Base-by-base conservation (phyloP, 352 stramenopile species). In the Phytopythium oedochilum region DNA sequence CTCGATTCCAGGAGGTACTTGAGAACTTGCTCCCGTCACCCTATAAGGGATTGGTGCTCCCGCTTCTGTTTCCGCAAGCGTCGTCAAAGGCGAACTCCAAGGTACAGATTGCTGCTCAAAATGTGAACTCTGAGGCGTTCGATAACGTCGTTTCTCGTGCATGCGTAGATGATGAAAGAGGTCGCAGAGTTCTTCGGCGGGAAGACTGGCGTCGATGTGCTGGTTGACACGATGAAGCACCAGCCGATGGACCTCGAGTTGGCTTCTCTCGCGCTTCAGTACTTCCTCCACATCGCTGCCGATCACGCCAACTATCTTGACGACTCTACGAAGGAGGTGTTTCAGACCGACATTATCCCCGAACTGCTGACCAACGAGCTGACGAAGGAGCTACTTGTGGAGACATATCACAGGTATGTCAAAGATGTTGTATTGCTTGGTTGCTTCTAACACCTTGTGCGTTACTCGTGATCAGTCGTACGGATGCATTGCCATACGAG, bases 281-380 rank as follows among this genome's bases (percentile, higher is more conserved):
- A 92, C 54, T 94, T 89, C 52, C 64, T 94, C 5, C 83, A 93
- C 36, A 86, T 90, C 46, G 79, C 77, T 36, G 79, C 71, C 9
- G 66, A 84, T 43, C 78, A 90, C 49, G 53, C 61, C 2, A 46
- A 67, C 6, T 69, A 75, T 31, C 53, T 89, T 9, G 63, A 59
- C 39, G 66, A 74, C 8, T 40, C 44, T 17, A 66, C 70, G 9
- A 79, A 77, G 44, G 18, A 47, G 25, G 64, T 56, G 1, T 89
- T 92, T 43, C 61, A 86, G 22, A 49, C 72, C 36, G 61, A 77
- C 26, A 76, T 91, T 39, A 70, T 91, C 5, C 71, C 73, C 1
- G 70, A 77, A 34, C 61, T 94, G 35, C 67, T 92, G 23, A 61
- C 63, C 11, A 66, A 88, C 46, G 68, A 86, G 38, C 49, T 91